A percentile compares a stretch with the other conserved stretches of the same genome.
phyloP scores from a whole-genome alignment of 176 grass and related monocot species.

The Ensete glaucum region DNA sequence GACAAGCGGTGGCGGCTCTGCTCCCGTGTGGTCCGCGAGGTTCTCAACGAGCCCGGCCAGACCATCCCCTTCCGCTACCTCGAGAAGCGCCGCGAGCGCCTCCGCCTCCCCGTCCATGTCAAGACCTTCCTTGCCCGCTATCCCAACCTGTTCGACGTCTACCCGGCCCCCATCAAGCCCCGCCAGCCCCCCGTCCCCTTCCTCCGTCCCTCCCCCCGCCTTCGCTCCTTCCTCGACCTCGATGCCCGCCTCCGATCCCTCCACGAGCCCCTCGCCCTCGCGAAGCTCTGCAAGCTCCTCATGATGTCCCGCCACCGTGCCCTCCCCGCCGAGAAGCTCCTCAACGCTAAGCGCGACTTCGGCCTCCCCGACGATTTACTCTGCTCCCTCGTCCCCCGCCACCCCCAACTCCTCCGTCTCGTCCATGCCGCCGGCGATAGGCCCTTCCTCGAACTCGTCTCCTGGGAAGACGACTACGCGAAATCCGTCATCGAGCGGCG shows the following conservation, averaged over 20 bases:
- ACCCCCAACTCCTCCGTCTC: slow-evolving; percentile 48
- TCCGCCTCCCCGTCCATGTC: slow-evolving; percentile 45
- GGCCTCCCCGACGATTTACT: slow-evolving; percentile 77
- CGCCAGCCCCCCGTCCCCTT: slow-evolving; percentile 29
- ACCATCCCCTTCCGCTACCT: slow-evolving; percentile 66
- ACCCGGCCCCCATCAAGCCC: slow-evolving; percentile 28
- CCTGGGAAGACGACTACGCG: slow-evolving; percentile 48
- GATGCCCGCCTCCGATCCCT: slow-evolving; percentile 25
- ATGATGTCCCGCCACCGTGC: slow-evolving; percentile 68
- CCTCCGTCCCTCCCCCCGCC: slow-evolving; percentile 46
- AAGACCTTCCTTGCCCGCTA: slow-evolving; percentile 58
- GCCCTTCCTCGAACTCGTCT: slow-evolving; percentile 50
- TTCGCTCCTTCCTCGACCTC: slow-evolving; percentile 40
- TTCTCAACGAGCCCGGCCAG: slow-evolving; percentile 46
- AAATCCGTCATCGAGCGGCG: slow-evolving; percentile 55
- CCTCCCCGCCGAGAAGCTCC: slow-evolving; percentile 51
- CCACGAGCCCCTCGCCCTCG: slow-evolving; percentile 34
- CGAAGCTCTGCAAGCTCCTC: slow-evolving; percentile 72
- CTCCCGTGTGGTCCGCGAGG: slow-evolving; percentile 64
- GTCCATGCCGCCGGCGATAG: slow-evolving; percentile 36
- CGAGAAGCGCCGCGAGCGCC: slow-evolving; percentile 51
- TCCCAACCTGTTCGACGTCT: slow-evolving; percentile 73
- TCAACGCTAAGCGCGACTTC: slow-evolving; percentile 59
- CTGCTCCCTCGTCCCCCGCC: slow-evolving; percentile 43
- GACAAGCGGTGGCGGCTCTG: slow-evolving; percentile 32